Conservation (phyloP, 257 asterid species). For the Lycium ferocissimum region DNA sequence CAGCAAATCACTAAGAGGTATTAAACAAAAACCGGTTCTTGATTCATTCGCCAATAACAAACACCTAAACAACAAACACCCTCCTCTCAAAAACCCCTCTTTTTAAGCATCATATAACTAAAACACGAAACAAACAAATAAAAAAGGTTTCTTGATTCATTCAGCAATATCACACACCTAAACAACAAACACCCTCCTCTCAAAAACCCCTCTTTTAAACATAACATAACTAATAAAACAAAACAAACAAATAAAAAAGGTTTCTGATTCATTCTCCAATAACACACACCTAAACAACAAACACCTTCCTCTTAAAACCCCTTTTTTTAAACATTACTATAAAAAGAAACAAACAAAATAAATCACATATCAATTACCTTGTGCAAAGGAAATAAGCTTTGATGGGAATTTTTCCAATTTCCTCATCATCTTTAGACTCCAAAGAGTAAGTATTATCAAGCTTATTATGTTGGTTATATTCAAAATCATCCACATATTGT, state of each 20-base stretch:
- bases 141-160: background rate
- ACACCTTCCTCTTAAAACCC: background rate
- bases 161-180: background rate
- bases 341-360: background rate
- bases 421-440: constrained; percentile 50
- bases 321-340: background rate
- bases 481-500: constrained; percentile 59
- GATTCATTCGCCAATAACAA: background rate
- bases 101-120: background rate
- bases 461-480: constrained; percentile 39
- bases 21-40: background rate
- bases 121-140: constrained; percentile 1
- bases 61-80: background rate
- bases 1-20: background rate
- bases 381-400: constrained; percentile 88
- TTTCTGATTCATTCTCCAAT: background rate
- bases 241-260: background rate
- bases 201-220: background rate
- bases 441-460: constrained; percentile 34
- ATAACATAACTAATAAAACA: background rate
- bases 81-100: background rate
- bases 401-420: constrained; percentile 69
- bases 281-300: background rate
- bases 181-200: background rate
- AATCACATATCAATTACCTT: constrained; percentile 52